These are phyloP conservation scores for Aspergillus panamensis DNA, from an alignment of 495 filamentous ascomycete species.

Conservation along the genomic window DNA sequence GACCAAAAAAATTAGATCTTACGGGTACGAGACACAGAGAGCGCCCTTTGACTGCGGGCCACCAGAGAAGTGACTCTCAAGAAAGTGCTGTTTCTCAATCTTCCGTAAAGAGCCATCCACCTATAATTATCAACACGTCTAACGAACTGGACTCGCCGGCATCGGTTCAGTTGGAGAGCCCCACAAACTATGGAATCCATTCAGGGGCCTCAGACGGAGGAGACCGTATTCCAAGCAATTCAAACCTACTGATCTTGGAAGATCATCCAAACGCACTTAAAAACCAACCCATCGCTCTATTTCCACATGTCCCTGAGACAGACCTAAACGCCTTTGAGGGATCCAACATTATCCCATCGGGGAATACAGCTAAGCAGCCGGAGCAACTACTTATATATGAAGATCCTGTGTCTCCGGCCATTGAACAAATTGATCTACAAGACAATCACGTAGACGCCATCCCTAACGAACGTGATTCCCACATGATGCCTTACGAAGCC, in stretches of 20 bases:
- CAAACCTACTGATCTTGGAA: not conserved
- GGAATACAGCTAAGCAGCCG: not conserved
- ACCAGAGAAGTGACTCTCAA: slow-evolving; percentile 28
- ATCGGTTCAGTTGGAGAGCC: slow-evolving; percentile 29
- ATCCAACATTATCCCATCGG: not conserved
- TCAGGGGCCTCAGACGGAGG: slow-evolving; percentile 8
- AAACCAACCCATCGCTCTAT: not conserved
- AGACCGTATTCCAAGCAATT: slow-evolving; percentile 2
- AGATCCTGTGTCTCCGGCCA: slow-evolving; percentile 29
- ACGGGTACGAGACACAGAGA: slow-evolving; percentile 33
- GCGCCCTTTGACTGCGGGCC: slow-evolving; percentile 21
- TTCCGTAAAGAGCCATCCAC: slow-evolving; percentile 24
- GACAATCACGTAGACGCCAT: not conserved
- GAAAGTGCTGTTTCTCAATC: slow-evolving; percentile 15
- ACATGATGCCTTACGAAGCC: not conserved
- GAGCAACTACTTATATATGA: slow-evolving; percentile 38
- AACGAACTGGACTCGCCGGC: slow-evolving; percentile 54
- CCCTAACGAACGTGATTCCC: not conserved
- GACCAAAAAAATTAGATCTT: slow-evolving; percentile 39
- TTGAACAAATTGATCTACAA: not conserved
- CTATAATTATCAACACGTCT: slow-evolving; percentile 49
- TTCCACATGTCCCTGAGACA: not conserved
- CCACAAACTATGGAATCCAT: slow-evolving; percentile 22
- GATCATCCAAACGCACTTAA: not conserved
- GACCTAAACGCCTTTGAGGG: not conserved